These are phyloP conservation scores for Amanita muscaria DNA, from an alignment of 768 basidiomycete genomes.

Conservation along the genomic window DNA sequence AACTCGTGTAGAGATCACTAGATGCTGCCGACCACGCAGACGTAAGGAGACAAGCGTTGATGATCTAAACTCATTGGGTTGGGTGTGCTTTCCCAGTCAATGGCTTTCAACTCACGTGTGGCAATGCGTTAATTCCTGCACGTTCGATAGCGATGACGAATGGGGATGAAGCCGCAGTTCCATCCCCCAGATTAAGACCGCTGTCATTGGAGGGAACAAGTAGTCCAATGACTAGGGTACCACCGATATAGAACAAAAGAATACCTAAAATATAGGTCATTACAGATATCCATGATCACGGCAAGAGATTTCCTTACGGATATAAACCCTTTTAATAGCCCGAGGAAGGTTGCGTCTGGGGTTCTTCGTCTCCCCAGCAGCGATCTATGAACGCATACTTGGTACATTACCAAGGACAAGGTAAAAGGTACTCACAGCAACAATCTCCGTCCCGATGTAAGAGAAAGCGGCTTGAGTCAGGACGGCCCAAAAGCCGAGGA, in stretches of 20 bases:
- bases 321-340: constrained; percentile 66
- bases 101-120: constrained; percentile 45
- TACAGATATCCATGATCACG: constrained; percentile 20
- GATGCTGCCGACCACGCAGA: constrained; percentile 92
- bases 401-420: not conserved
- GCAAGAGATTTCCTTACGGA: constrained; percentile 34
- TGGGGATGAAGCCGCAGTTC: constrained; percentile 69
- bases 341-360: constrained; percentile 57
- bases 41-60: constrained; percentile 76
- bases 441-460: constrained; percentile 90
- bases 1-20: constrained; percentile 84
- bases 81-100: not conserved
- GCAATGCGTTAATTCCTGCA: constrained; percentile 81
- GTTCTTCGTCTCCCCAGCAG: constrained; percentile 88
- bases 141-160: constrained; percentile 86
- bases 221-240: constrained; percentile 72
- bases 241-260: constrained; percentile 65
- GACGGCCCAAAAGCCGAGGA: constrained; percentile 50
- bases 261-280: constrained; percentile 67
- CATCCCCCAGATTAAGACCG: constrained; percentile 40
- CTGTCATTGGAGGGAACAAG: constrained; percentile 68
- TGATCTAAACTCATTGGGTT: constrained; percentile 35
- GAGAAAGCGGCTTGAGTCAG: constrained; percentile 89
- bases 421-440: constrained; percentile 49
- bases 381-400: constrained; percentile 38